Conservation (phyloP, 179 eudicot genomes). For the Sideroxylon spinosum region DNA sequence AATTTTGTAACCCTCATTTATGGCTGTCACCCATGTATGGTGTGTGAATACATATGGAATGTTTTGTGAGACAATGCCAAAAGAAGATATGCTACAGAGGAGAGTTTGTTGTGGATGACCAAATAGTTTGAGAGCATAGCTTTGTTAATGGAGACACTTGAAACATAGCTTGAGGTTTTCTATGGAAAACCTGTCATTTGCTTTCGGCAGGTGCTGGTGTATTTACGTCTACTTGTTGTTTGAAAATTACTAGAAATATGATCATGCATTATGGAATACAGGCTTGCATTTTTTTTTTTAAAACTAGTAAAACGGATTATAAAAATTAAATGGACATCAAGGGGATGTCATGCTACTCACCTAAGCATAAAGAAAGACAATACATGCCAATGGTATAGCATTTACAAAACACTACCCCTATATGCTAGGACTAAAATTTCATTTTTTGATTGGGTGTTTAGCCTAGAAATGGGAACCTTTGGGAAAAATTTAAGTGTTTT, state of each 20-base stretch:
- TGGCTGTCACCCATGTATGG: neutral
- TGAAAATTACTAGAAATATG: neutral
- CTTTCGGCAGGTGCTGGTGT: neutral
- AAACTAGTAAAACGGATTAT: no score
- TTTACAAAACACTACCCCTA: no score
- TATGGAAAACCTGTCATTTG: neutral
- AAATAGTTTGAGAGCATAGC: neutral
- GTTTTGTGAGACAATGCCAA: neutral
- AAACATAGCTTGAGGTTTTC: neutral
- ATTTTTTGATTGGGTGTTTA: no score
- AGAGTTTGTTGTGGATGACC: neutral
- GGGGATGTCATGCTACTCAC: no score
- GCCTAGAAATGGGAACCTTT: no score
- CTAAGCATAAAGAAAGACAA: no score
- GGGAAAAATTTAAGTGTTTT: no score
- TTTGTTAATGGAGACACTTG: neutral
- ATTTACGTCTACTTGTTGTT: neutral
- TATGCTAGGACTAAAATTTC: no score
- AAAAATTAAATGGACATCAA: no score
- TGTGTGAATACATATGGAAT: neutral
- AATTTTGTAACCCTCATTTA: no score
- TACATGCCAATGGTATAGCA: no score
- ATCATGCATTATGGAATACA: neutral
- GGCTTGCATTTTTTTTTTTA: no score
- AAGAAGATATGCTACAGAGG: slow-evolving; percentile 3